A percentile compares a stretch with the other conserved stretches of the same genome.
These are phyloP conservation scores for Mortierella sp. DNA, from an alignment of 371 early-diverging fungal species.

Conservation along the genomic window DNA sequence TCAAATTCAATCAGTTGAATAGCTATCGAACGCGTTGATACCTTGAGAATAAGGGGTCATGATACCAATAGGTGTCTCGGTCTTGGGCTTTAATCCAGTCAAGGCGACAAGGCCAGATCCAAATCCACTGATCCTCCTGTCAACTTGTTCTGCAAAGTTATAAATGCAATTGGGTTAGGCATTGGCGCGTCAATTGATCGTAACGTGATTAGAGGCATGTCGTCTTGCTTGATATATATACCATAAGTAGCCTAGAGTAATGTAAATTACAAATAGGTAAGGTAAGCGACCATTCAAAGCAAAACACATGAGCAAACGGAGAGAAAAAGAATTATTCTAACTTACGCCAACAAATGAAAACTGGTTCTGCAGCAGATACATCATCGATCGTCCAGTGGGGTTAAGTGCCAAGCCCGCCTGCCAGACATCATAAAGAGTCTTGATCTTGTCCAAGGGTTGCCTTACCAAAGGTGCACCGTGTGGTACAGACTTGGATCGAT, in stretches of 20 bases:
- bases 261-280: conserved; percentile 2
- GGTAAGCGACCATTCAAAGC: background rate
- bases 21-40: conserved; percentile 22
- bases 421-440: conserved; percentile 69
- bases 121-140: conserved; percentile 34
- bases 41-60: conserved; percentile 62
- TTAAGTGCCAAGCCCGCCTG: conserved; percentile 58
- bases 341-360: conserved; percentile 29
- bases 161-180: background rate
- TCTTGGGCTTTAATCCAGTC: conserved; percentile 59
- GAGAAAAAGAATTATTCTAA: background rate
- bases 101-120: conserved; percentile 36
- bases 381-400: conserved; percentile 50
- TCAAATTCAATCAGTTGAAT: no score
- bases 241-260: conserved; percentile 8
- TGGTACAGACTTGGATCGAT: conserved; percentile 78
- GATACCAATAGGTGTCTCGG: conserved; percentile 67
- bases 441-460: conserved; percentile 61
- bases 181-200: background rate
- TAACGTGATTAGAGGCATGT: background rate
- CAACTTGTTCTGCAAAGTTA: conserved; percentile 28
- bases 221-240: background rate
- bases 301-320: background rate
- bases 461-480: conserved; percentile 65
- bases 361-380: conserved; percentile 41